Percentiles rank a stretch among this genome's conserved stretches.
Evolutionary conservation across 2,329 filamentous ascomycete species (phyloP).

Genomic region (Colletotrichum simmondsii): DNA sequence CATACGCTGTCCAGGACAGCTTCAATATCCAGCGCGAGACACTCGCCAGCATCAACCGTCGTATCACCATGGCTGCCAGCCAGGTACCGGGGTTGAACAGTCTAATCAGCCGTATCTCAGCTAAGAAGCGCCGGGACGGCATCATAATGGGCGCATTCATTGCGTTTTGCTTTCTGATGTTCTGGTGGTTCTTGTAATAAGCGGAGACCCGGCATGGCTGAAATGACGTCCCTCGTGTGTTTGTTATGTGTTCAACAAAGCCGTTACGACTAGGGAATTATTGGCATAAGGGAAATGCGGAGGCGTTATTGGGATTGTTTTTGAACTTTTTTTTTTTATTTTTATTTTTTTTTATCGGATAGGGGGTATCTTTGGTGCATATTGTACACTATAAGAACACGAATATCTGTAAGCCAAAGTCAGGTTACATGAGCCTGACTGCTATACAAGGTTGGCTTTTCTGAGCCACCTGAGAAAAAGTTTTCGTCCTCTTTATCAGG

Average conservation of each 20-base stretch:
- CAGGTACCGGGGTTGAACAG: constrained; percentile 94
- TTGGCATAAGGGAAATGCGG: constrained; percentile 34
- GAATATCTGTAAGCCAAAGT: constrained; percentile 24
- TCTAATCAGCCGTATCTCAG: constrained; percentile 90
- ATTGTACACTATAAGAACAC: constrained; percentile 35
- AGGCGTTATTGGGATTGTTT: constrained; percentile 30
- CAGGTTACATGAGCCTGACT: background rate
- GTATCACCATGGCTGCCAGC: constrained; percentile 89
- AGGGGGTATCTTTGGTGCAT: constrained; percentile 35
- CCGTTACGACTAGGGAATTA: constrained; percentile 30
- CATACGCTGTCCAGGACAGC: constrained; percentile 94
- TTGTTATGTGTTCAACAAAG: constrained; percentile 22
- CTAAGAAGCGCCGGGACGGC: constrained; percentile 93
- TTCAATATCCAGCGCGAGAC: constrained; percentile 90
- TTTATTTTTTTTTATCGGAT: constrained; percentile 12
- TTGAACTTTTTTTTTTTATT: background rate
- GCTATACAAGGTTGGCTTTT: constrained; percentile 5
- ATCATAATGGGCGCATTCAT: constrained; percentile 94
- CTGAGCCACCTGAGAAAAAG: constrained; percentile 8
- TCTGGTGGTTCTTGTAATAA: constrained; percentile 78
- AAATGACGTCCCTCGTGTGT: constrained; percentile 7
- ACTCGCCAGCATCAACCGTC: constrained; percentile 85
- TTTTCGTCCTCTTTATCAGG: background rate
- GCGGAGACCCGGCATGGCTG: constrained; percentile 4
- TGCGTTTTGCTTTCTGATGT: constrained; percentile 87